phyloP scores from a whole-genome alignment of 2,329 filamentous ascomycete species.

The Cryphonectria nitschkei region DNA sequence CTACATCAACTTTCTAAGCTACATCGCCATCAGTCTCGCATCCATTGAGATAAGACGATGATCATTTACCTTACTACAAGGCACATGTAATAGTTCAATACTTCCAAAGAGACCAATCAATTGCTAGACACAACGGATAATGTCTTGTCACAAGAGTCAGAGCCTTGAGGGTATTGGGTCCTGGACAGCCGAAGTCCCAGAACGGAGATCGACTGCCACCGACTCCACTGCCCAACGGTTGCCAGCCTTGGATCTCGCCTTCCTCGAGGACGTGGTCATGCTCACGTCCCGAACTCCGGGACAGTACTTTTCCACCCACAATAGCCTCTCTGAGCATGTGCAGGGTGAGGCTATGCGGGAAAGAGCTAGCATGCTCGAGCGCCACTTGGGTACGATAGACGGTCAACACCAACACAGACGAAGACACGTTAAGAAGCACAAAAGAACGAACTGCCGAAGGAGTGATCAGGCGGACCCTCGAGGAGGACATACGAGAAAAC shows the following conservation, averaged over 20 bases:
- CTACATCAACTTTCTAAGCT: not conserved
- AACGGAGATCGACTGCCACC: not conserved
- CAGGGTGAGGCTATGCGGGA: not conserved
- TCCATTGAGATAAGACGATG: not conserved
- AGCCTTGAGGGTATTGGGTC: not conserved
- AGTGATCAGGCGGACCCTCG: not conserved
- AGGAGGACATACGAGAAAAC: not conserved
- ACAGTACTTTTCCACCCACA: not conserved
- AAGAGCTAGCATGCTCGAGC: not conserved
- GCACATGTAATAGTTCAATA: not conserved
- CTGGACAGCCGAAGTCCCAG: not conserved
- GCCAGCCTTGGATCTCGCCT: not conserved
- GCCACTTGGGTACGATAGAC: not conserved
- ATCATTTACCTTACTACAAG: not conserved
- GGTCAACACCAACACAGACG: not conserved
- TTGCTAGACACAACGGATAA: not conserved
- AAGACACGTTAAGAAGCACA: not conserved
- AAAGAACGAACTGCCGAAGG: not conserved
- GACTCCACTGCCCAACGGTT: not conserved
- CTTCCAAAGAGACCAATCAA: not conserved
- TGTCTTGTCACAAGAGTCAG: not conserved
- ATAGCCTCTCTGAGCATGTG: not conserved
- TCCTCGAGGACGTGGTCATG: not conserved
- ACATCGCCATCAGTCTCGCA: not conserved
- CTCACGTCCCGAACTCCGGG: not conserved